Base-by-base conservation (phyloP, 345 rosid genomes). In the Linum usitatissimum region DNA sequence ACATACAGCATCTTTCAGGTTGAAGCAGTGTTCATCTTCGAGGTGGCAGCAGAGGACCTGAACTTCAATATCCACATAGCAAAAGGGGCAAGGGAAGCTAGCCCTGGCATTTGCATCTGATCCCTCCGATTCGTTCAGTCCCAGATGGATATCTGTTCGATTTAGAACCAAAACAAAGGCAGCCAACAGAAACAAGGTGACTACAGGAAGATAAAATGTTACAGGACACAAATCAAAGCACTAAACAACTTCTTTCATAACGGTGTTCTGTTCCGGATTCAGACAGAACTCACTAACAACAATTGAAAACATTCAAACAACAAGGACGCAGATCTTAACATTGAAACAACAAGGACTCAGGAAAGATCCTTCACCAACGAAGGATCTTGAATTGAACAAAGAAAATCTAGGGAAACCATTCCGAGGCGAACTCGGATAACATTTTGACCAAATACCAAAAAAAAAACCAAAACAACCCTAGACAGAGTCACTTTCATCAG, bases 11-110 rank as follows among this genome's bases (percentile, higher is more conserved):
- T 80, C 70, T 77, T 70, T 80, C 55, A 82, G 76, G 73, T 77
- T 78, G 71, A 85, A 85, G 75, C 79, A 78, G 73, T 85, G 90
- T 23, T 80, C 85, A 20, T 82, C 81, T 72, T 75, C 82, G 66
- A 80, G 73, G 68, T 80, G 87, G 70, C 63, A 68, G 51, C 87
- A 80, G 31, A 85, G 65, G 53, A 64, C 28, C 40, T 73, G 70
- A 34, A 79, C 45, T 61, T 82, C 87, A 55, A 80, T 73, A 12
- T 80, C 85, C 66, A 78, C 70, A 18, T 82, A 77, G 62, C 90
- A 85, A 71, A 78, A 83, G 66, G 86, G 91, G 62, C 84, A 79
- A 3, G 77, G 77, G 66, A 78, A 72, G 69, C 65, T 71, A 75
- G 75, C 76, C 70, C 68, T 75, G 9, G 63, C 18, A 68, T 83